These are phyloP conservation scores for Salix viminalis DNA, from an alignment of 345 rosid genomes.

Conservation along the genomic window DNA sequence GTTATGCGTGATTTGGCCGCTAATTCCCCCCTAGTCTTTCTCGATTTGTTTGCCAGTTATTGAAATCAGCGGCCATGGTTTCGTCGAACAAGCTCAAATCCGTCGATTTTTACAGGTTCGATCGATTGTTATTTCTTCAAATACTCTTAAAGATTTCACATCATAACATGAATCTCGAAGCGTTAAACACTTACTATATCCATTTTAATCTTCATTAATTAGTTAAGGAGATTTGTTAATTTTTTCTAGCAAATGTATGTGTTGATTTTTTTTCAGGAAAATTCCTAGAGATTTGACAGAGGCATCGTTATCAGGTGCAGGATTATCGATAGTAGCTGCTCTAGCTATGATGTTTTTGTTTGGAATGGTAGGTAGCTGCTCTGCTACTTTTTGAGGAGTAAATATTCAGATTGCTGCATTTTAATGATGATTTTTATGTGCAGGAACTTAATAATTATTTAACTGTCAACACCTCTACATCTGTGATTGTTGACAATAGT, in stretches of 20 bases:
- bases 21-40: background rate
- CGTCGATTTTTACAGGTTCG: constrained; percentile 33
- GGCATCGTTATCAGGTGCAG: constrained; percentile 95
- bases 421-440: constrained; percentile 10
- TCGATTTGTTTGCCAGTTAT: background rate
- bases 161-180: background rate
- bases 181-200: background rate
- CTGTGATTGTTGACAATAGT: constrained; percentile 85
- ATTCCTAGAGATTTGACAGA: constrained; percentile 99
- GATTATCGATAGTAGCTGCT: constrained; percentile 85
- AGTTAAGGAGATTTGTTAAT: background rate
- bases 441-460: constrained; percentile 88
- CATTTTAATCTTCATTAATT: background rate
- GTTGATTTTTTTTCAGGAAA: constrained; percentile 52
- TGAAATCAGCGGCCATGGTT: constrained; percentile 17
- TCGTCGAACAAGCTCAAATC: constrained; percentile 31
- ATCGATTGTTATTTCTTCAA: background rate
- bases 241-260: background rate
- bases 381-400: background rate
- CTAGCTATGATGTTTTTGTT: constrained; percentile 82
- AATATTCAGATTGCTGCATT: background rate
- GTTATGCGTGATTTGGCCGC: background rate
- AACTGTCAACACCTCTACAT: constrained; percentile 69
- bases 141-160: background rate
- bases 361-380: constrained; percentile 74